These are phyloP conservation scores for Astragalus glycyphyllos DNA, from an alignment of 306 rosid genomes.

Conservation along the genomic window DNA sequence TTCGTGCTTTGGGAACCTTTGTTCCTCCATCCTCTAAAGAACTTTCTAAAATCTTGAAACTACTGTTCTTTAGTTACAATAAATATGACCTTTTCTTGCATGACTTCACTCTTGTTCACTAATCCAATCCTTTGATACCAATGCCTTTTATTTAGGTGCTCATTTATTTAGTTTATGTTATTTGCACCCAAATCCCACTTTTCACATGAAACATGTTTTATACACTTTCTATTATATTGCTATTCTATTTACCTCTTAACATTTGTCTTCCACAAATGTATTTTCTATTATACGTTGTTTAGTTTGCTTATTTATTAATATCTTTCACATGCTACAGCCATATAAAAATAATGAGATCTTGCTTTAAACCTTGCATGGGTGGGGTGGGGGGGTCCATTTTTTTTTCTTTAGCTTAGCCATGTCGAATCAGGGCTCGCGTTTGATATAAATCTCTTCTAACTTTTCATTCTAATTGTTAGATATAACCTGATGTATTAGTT, in stretches of 20 bases:
- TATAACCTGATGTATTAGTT: too few relatives aligned
- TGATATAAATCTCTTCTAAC: constrained; percentile 26
- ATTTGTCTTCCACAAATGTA: constrained; percentile 25
- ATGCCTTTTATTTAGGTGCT: constrained; percentile 6
- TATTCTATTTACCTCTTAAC: constrained; percentile 36
- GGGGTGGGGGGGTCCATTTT: constrained; percentile 21
- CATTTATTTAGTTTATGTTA: neutral
- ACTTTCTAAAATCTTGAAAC: constrained; percentile 29
- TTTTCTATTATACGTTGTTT: constrained; percentile 30
- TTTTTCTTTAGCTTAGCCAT: constrained; percentile 34
- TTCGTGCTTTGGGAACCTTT: constrained; percentile 9
- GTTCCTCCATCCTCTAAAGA: constrained; percentile 24
- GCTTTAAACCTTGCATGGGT: constrained; percentile 26
- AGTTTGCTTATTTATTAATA: constrained; percentile 20
- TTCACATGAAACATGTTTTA: constrained; percentile 28
- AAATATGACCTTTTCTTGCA: constrained; percentile 31
- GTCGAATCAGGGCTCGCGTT: constrained; percentile 34
- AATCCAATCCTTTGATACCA: neutral
- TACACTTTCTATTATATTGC: constrained; percentile 3
- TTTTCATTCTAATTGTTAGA: constrained; percentile 26
- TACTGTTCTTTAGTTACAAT: constrained; percentile 8
- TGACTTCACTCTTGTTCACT: constrained; percentile 29
- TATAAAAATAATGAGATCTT: constrained; percentile 28
- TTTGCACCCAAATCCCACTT: constrained; percentile 10
- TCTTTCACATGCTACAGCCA: constrained; percentile 24